Evolutionary conservation across 805 yeast species (phyloP).

Genomic region (Metschnikowia similis): DNA sequence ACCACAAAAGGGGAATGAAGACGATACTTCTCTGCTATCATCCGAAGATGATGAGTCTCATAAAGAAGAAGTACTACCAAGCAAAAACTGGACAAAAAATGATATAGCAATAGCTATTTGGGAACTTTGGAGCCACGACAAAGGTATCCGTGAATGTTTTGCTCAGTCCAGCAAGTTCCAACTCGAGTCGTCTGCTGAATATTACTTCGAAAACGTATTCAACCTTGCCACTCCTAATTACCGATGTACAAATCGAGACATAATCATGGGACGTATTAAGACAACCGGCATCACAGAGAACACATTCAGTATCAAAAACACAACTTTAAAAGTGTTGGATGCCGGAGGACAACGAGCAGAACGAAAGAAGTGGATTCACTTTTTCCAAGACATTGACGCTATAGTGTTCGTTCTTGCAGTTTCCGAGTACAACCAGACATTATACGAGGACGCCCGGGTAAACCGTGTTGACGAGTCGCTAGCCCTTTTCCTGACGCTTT

Average conservation of each 20-base stretch:
- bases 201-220: constrained; percentile 71
- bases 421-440: constrained; percentile 86
- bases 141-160: constrained; percentile 59
- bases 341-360: constrained; percentile 97
- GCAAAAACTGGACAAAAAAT: constrained; percentile 23
- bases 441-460: constrained; percentile 85
- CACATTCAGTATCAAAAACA: constrained; percentile 58
- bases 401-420: constrained; percentile 85
- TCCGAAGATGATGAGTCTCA: constrained; percentile 10
- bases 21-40: constrained; percentile 6
- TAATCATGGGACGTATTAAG: constrained; percentile 84
- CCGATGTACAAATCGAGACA: constrained; percentile 74
- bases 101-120: constrained; percentile 69
- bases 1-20: constrained; percentile 2
- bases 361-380: constrained; percentile 90
- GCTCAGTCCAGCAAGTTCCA: constrained; percentile 71
- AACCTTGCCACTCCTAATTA: constrained; percentile 64
- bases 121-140: constrained; percentile 65
- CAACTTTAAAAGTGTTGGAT: constrained; percentile 75
- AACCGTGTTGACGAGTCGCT: constrained; percentile 91
- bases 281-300: constrained; percentile 95
- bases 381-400: constrained; percentile 86
- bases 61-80: background rate
- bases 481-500: constrained; percentile 73
- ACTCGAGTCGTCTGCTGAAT: constrained; percentile 75